A percentile compares a stretch with the other conserved stretches of the same genome.
phyloP scores from a whole-genome alignment of 2,329 filamentous ascomycete species.

The Beauveria scarabaeidicola region DNA sequence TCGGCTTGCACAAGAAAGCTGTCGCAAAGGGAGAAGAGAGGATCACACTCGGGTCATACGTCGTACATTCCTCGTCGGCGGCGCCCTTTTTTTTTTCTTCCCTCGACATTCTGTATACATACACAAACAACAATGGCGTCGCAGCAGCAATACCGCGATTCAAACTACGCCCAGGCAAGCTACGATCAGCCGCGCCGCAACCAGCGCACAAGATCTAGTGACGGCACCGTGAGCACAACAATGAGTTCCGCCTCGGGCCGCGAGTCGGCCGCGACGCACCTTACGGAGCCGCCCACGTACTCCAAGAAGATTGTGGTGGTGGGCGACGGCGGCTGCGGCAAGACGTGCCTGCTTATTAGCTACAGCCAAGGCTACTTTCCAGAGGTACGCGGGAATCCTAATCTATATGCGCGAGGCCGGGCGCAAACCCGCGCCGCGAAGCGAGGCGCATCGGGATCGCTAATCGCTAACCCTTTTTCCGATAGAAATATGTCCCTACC shows the following conservation, averaged over 20 bases:
- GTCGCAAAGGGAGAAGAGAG: background rate
- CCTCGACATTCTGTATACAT: background rate
- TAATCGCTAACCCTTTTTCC: background rate
- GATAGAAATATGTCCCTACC: constrained; percentile 96
- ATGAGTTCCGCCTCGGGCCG: constrained; percentile 66
- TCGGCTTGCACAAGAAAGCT: background rate
- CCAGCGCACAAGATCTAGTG: constrained; percentile 62
- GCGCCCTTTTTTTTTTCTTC: background rate
- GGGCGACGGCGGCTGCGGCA: constrained; percentile 94
- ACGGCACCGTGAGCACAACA: constrained; percentile 82
- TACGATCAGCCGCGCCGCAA: constrained; percentile 34
- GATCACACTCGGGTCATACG: background rate
- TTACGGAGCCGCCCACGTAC: constrained; percentile 85
- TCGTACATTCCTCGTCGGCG: background rate
- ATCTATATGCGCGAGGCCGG: background rate
- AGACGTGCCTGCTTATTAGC: constrained; percentile 96
- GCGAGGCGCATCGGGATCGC: constrained; percentile 4
- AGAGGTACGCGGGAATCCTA: constrained; percentile 57
- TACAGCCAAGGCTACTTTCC: constrained; percentile 99
- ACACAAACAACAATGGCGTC: constrained; percentile 36
- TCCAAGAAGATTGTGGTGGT: constrained; percentile 99
- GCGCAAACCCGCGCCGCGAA: background rate
- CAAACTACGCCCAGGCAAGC: constrained; percentile 37
- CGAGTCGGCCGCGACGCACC: constrained; percentile 71
- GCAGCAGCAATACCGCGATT: constrained; percentile 46